Base-by-base conservation (phyloP, 108 stramenopile species). In the Halocafeteria seosinensis region DNA sequence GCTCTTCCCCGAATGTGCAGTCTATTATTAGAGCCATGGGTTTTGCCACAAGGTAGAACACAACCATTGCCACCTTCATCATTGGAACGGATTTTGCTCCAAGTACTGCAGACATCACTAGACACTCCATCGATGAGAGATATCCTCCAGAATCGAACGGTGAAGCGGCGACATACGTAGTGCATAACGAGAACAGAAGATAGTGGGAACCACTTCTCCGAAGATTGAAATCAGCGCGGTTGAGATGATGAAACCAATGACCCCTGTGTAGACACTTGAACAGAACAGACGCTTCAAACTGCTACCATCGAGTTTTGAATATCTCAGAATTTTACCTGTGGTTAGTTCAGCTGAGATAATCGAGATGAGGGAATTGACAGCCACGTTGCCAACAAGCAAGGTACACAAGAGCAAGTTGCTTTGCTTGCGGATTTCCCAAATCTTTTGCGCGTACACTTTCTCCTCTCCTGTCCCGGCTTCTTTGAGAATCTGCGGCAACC, bases 121-220 rank as follows among this genome's bases (percentile, higher is more conserved):
- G 9, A 6, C 6, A 53, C 25, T 21, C 29, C 23, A 13, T 1
- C 25, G 3, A 4, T 2, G 5, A n/a, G 28, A 3, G 62, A 67
- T 68, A 50, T 91, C 67, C 11, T 87, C 85, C 78, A 87, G 85
- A 6, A 90, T 73, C 1, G 83, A 83, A 67, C 89, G 92, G 31
- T 78, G n/a, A 2, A 90, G 89, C 74, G 91, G 91, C 0, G 94
- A n/a, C n/a, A 71, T 96, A 91, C 37, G 68, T 38, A 98, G 71
- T 11, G 91, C 85, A 79, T 90, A 87, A 21, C 95, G 76, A 6
- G 84, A 85, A 70, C 92, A 98, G 36, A 78, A 23, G 6, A 93
- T 92, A 76, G 94, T 93, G 0, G 95, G 95, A 5, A 91, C 64
- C 58, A 98, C 94, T 74, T 98, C 95, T 50, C 95, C 95, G 79